Evolutionary conservation across 768 basidiomycete genomes (phyloP), one percentile per base, ranked within the genome.

Genomic region (Rubroboletus satanas): DNA sequence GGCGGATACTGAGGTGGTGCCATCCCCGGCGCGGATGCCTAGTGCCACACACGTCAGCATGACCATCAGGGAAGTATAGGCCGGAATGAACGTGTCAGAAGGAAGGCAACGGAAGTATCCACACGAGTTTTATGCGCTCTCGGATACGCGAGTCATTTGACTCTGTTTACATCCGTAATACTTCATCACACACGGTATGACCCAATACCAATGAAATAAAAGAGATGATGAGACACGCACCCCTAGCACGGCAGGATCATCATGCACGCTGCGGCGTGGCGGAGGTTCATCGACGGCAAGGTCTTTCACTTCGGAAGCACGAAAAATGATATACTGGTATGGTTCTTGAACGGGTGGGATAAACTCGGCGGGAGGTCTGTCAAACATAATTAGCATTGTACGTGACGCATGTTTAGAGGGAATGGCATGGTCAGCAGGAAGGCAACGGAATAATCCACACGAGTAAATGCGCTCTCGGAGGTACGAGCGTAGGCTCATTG

Each of bases 301-400:
- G 66, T 93, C 90, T 65, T 93, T 92, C 57, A 93, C 90, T 71
- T 93, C 90, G 3, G 88, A 88, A 7, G 90, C 90, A 49, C 89
- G 88, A 74, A 94, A 94, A 59, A 94, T 89, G 72, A 94, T 93
- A 71, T 90, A 93, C 59, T 88, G 81, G 68, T 93, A 94, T 0
- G 90, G 89, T 56, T 88, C 87, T 67, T 84, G 83, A 42, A 87
- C 85, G 0, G 91, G 89, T 5, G 91, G 87, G 54, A 92, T 90
- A 71, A 84, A 94, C 69, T 93, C 86, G 33, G 79, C 71, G 38
- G 84, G 81, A 10, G 88, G 85, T 60, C 88, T 89, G 64, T 38
- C 32, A 38, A 49, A 54, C 50, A 61, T 58, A 51, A 68, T 74
- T 52, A 75, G 71, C 26, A 58, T 28, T 17, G 47, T 55, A 46